phyloP scores from a whole-genome alignment of 73 alveolate genomes.

The Blepharisma stoltei region DNA sequence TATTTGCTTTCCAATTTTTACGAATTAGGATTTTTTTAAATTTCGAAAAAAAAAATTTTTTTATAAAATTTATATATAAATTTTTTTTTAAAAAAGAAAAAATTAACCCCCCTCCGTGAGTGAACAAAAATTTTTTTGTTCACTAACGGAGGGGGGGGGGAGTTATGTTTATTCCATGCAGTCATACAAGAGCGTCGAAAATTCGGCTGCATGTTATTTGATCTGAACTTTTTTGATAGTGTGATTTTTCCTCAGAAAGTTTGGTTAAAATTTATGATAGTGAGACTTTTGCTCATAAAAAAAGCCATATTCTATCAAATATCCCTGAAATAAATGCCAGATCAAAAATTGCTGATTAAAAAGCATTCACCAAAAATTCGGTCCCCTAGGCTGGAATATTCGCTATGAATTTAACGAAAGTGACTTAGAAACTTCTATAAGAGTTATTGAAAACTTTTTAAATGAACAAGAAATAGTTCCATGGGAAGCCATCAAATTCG shows the following conservation, averaged over 20 bases:
- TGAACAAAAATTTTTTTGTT: no score
- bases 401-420: constrained; percentile 98
- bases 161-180: constrained; percentile 99
- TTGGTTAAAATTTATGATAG: constrained; percentile 27
- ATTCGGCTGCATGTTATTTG: no score
- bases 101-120: no score
- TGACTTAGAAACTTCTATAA: constrained; percentile 97
- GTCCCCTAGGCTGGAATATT: constrained; percentile 99
- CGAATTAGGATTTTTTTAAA: no score
- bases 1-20: no score
- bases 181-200: constrained; percentile 96
- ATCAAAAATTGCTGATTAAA: constrained; percentile 91
- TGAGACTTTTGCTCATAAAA: constrained; percentile 70
- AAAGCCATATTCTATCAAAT: constrained; percentile 73
- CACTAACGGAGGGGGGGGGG: no score
- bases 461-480: constrained; percentile 92
- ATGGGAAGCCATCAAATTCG: constrained; percentile 94
- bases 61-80: constrained; percentile 83
- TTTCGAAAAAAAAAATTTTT: no score
- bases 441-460: constrained; percentile 89
- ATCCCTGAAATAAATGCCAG: constrained; percentile 87
- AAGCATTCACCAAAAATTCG: constrained; percentile 97
- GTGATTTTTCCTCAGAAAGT: constrained; percentile 36
- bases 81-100: constrained; percentile 95
- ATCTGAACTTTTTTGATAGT: no score